Evolutionary conservation across 2,329 filamentous ascomycete species (phyloP), one percentile per base, ranked within the genome.

Genomic region (Aspergillus neotritici): DNA sequence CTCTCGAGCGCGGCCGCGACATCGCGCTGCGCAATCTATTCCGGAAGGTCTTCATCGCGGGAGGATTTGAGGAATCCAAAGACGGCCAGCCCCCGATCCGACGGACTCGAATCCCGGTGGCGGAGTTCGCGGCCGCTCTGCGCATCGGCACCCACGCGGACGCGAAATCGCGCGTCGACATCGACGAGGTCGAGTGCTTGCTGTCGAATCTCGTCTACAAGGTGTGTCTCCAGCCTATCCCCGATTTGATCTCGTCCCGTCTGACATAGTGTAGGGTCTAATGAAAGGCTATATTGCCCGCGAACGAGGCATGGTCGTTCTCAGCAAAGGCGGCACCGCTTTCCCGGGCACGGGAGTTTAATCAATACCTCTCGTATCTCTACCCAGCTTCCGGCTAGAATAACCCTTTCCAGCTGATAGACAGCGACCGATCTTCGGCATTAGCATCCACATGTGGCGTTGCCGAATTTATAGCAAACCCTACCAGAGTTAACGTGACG

Each of bases 221-320:
- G 81, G 91, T 94, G 68, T 48, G 73, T 68, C 16, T 8, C 4
- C n/a, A 11, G 30, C 9, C 14, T 31, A n/a, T 14, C 15, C n/a
- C 12, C 16, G 7, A 29, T 10, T 5, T 14, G 4, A 8, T 15
- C 1, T 12, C 29, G 15, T 29, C 3, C 34, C 15, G 29, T 14
- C 47, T 57, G 32, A 55, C 32, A 10, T 53, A 48, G 56, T 25
- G n/a, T 36, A 95, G 88, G 86, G 86, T 46, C 75, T 93, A 16
- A 95, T 98, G 87, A 98, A 97, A 69, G 93, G 94, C 32, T 98
- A 98, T 68, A 98, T 98, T 54, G 84, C 91, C 28, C 84, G 91
- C 42, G 90, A 95, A 55, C 82, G 86, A 54, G 86, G 85, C 29
- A 90, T 90, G 54, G 86, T 98, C 21, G 93, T 98, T 14, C 71